Evolutionary conservation across 179 eudicot genomes (phyloP).

Genomic region (Gypsophila paniculata): DNA sequence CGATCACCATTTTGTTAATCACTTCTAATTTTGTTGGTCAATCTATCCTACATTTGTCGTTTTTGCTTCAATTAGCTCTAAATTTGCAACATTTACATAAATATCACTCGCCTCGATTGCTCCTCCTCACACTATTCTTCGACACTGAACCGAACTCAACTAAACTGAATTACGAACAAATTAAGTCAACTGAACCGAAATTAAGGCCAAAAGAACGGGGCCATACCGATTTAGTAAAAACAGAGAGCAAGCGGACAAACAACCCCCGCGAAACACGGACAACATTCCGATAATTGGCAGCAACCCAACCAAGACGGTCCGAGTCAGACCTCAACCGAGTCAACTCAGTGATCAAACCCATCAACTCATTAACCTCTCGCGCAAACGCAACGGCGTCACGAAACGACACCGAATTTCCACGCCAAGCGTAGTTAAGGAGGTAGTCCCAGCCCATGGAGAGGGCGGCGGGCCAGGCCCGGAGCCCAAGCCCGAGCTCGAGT

Average conservation of each 20-base stretch:
- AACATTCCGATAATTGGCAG: conserved; percentile 41
- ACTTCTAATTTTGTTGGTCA: no score
- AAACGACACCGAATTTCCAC: conserved; percentile 34
- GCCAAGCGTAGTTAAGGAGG: conserved; percentile 56
- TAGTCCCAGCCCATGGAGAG: conserved; percentile 58
- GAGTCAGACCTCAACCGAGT: conserved; percentile 41
- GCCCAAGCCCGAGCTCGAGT: conserved; percentile 31
- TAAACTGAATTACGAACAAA: no score
- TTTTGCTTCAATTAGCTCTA: no score
- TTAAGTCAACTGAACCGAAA: no score
- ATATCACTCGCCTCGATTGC: no score
- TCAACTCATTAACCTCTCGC: conserved; percentile 52
- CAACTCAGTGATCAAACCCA: conserved; percentile 44
- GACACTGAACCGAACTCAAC: no score
- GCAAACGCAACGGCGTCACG: conserved; percentile 30
- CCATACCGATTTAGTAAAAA: conserved; percentile 51
- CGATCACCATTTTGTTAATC: no score
- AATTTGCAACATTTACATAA: no score
- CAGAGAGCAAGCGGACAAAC: conserved; percentile 41
- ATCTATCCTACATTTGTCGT: no score
- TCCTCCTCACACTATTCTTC: no score
- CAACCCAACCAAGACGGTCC: conserved; percentile 52
- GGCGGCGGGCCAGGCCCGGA: conserved; percentile 39
- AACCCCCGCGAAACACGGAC: conserved; percentile 38
- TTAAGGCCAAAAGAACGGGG: no score